Percentiles rank a stretch among this genome's conserved stretches.
Conservation (phyloP, 2,329 filamentous ascomycete species). For the Apiospora phragmitis region DNA sequence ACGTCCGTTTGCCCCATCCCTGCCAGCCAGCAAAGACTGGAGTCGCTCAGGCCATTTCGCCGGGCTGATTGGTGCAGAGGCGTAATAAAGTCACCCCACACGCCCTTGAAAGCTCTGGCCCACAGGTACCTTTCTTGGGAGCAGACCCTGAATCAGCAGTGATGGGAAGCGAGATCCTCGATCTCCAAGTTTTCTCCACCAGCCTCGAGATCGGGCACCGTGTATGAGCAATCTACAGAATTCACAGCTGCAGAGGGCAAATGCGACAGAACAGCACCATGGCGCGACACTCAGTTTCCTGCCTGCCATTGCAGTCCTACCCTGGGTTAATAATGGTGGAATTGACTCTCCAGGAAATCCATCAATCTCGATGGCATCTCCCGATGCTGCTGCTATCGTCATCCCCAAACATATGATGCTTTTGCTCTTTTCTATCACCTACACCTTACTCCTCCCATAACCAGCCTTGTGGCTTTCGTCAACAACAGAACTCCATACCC, state of each 20-base stretch:
- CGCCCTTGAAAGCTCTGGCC: not conserved
- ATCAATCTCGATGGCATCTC: conserved; percentile 11
- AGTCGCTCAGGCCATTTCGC: not conserved
- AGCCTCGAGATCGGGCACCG: conserved; percentile 9
- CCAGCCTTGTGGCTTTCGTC: not conserved
- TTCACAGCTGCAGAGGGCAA: not conserved
- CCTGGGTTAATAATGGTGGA: not conserved
- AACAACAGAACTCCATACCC: not conserved
- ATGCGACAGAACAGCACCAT: not conserved
- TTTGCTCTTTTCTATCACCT: not conserved
- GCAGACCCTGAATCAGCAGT: conserved; percentile 1
- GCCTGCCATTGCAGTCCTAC: not conserved
- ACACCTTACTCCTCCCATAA: not conserved
- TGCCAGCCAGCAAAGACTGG: not conserved
- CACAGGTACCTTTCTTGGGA: not conserved
- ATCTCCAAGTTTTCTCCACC: conserved; percentile 9
- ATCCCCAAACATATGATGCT: not conserved
- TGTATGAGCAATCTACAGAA: not conserved
- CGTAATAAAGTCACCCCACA: not conserved
- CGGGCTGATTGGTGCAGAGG: not conserved
- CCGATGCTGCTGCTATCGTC: conserved; percentile 4
- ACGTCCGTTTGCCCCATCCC: not conserved
- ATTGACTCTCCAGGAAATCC: not conserved
- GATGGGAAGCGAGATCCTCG: conserved; percentile 2
- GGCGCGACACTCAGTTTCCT: not conserved